Evolutionary conservation across 306 rosid species (phyloP).

Genomic region (Arachis hypogaea): DNA sequence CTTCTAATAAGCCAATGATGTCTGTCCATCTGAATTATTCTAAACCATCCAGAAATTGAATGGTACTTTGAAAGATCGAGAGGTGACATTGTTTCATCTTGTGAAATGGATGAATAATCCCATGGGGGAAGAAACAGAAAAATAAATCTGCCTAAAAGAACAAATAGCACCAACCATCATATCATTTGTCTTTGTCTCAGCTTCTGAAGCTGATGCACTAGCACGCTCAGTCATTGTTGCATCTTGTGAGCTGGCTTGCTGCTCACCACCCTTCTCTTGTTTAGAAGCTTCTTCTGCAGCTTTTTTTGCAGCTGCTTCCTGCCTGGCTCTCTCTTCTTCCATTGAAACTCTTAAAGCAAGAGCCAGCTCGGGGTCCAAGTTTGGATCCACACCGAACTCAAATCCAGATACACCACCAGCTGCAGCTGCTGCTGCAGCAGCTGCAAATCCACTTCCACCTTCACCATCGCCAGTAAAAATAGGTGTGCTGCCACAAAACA

Average conservation of each 20-base stretch:
- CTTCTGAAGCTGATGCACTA: slow-evolving; percentile 63
- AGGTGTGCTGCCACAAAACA: slow-evolving; percentile 71
- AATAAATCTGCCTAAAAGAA: slow-evolving; percentile 11
- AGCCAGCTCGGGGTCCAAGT: slow-evolving; percentile 98
- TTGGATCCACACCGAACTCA: slow-evolving; percentile 99
- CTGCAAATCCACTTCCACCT: slow-evolving; percentile 95
- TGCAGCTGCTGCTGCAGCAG: slow-evolving; percentile 90
- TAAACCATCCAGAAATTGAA: neutral
- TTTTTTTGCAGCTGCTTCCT: slow-evolving; percentile 98
- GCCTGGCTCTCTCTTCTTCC: slow-evolving; percentile 99
- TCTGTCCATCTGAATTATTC: slow-evolving; percentile 20
- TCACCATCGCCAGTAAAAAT: slow-evolving; percentile 98
- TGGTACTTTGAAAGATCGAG: neutral
- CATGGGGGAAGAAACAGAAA: neutral
- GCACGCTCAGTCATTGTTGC: slow-evolving; percentile 84
- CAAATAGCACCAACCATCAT: slow-evolving; percentile 48
- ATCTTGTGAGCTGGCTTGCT: slow-evolving; percentile 75
- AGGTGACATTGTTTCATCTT: too few species aligned
- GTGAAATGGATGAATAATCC: too few species aligned
- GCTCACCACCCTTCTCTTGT: slow-evolving; percentile 79
- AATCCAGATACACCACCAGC: slow-evolving; percentile 91
- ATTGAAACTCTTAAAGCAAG: slow-evolving; percentile 99
- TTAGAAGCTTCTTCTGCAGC: slow-evolving; percentile 86
- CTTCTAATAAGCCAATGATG: neutral
- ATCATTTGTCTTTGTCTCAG: slow-evolving; percentile 74